Conservation (phyloP, 2,329 filamentous ascomycete genomes). For the Aspergillus sp. region DNA sequence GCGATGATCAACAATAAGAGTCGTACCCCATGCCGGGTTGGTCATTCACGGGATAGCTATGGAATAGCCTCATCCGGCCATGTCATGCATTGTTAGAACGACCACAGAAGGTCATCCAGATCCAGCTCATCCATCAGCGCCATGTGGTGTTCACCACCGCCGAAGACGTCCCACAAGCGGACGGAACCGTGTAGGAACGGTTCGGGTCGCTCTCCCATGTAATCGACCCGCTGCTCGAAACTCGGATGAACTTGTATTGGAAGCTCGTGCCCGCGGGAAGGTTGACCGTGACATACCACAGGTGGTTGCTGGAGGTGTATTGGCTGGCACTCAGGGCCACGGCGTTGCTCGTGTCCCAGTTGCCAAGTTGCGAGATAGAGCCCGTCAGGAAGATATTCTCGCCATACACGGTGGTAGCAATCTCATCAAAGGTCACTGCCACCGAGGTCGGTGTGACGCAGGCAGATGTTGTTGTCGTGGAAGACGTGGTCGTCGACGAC, state of each 20-base stretch:
- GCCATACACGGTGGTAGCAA: conserved; percentile 58
- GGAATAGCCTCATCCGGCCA: too few species aligned
- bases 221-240: conserved; percentile 53
- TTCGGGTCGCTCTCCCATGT: conserved; percentile 64
- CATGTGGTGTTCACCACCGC: too few species aligned
- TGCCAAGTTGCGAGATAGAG: conserved; percentile 58
- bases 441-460: conserved; percentile 42
- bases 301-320: conserved; percentile 59
- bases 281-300: conserved; percentile 61
- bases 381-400: conserved; percentile 67
- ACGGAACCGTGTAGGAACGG: conserved; percentile 15
- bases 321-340: conserved; percentile 56
- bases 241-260: conserved; percentile 68
- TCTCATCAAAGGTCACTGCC: conserved; percentile 62
- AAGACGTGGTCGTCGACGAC: too few species aligned
- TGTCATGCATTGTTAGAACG: too few species aligned
- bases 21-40: too few species aligned
- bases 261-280: conserved; percentile 57
- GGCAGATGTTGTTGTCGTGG: conserved; percentile 13
- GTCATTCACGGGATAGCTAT: too few species aligned
- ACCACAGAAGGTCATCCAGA: too few species aligned
- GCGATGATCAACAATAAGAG: too few species aligned
- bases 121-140: too few species aligned
- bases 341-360: conserved; percentile 58
- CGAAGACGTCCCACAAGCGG: background rate